Evolutionary conservation across 78 protist species (phyloP).

Genomic region (Dictyostelium firmibasis): DNA sequence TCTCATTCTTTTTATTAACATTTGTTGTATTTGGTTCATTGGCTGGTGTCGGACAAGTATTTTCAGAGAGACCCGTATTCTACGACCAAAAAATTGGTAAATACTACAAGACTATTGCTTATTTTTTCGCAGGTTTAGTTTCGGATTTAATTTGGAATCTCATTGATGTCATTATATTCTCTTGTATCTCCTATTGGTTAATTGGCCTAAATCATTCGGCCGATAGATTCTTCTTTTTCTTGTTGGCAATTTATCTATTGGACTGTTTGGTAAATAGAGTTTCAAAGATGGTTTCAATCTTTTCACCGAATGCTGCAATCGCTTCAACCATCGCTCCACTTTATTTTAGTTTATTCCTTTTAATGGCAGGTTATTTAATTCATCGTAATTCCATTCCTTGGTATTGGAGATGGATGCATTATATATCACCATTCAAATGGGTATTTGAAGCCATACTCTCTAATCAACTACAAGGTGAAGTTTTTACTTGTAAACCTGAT

Average conservation of each 20-base stretch:
- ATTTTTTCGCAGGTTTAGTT: constrained; percentile 38
- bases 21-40: constrained; percentile 71
- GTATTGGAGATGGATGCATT: constrained; percentile 62
- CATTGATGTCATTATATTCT: constrained; percentile 30
- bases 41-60: constrained; percentile 68
- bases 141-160: constrained; percentile 52
- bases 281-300: constrained; percentile 27
- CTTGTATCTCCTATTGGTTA: constrained; percentile 55
- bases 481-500: not conserved
- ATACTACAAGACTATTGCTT: constrained; percentile 44
- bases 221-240: constrained; percentile 36
- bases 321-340: constrained; percentile 58
- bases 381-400: not conserved
- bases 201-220: constrained; percentile 7
- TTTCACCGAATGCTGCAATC: constrained; percentile 12
- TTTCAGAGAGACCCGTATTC: constrained; percentile 64
- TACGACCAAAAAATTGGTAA: constrained; percentile 54
- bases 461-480: constrained; percentile 43
- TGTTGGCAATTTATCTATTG: constrained; percentile 21
- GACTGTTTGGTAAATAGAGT: constrained; percentile 37
- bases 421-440: constrained; percentile 73
- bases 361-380: constrained; percentile 73
- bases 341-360: constrained; percentile 22
- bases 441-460: constrained; percentile 30
- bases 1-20: constrained; percentile 53